phyloP scores from a whole-genome alignment of 1,284 basidiomycete species.

The Neonothopanus nambi region DNA sequence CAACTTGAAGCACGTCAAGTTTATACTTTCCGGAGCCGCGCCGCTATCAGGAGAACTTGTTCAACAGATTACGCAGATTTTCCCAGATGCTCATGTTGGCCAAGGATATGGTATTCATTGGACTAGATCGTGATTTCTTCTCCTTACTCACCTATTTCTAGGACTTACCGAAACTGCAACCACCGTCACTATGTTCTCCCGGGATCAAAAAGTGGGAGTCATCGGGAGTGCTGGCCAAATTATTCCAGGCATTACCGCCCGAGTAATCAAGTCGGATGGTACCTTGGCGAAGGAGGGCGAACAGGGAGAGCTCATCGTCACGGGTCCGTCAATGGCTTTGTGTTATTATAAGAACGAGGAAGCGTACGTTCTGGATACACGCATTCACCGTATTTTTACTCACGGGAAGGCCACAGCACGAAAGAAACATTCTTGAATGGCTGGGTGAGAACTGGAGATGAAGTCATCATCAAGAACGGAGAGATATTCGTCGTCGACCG shows the following conservation, averaged over 20 bases:
- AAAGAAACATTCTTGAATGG: conserved; percentile 59
- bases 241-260: conserved; percentile 52
- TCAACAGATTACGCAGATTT: conserved; percentile 31
- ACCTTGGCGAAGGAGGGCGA: conserved; percentile 60
- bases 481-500: conserved; percentile 66
- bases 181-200: conserved; percentile 39
- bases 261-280: conserved; percentile 63
- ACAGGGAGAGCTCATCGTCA: conserved; percentile 65
- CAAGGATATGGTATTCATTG: conserved; percentile 44
- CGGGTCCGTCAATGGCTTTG: conserved; percentile 58
- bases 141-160: conserved; percentile 16
- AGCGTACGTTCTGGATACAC: conserved; percentile 44
- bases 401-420: conserved; percentile 36
- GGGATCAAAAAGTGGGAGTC: conserved; percentile 50
- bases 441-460: conserved; percentile 68
- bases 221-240: conserved; percentile 60
- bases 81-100: conserved; percentile 45
- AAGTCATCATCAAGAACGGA: conserved; percentile 54
- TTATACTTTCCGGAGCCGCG: conserved; percentile 45
- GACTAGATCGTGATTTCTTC: background rate
- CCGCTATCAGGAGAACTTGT: conserved; percentile 46
- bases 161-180: conserved; percentile 47
- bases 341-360: conserved; percentile 53
- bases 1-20: conserved; percentile 43
- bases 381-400: background rate